Evolutionary conservation across 768 basidiomycete species (phyloP), one percentile per base, ranked within the genome.

Genomic region (Neoboletus brunneissimus): DNA sequence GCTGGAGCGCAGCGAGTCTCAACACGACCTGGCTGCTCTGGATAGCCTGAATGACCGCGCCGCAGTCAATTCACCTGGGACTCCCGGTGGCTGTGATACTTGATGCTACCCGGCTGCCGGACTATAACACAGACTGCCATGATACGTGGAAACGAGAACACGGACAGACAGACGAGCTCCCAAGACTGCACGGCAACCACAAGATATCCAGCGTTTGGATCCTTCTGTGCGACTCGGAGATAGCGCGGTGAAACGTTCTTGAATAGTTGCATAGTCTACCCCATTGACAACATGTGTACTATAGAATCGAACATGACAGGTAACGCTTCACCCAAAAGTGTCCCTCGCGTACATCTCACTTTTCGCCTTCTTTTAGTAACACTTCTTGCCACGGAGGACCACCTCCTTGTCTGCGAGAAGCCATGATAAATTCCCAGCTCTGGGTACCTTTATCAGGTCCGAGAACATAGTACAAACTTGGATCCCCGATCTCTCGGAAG

Each of bases 351-450:
- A 25, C 15, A 23, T n/a, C 25, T 18, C 44, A 45, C 10, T 23
- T 43, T 15, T 16, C 44, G 2, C 27, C 27, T 27, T 10, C 3
- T 37, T 35, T 11, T 67, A 96, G 95, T 98, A 47, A 90, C 95
- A 79, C 78, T 96, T 35, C 94, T 96, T 71, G 87, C 93, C 2
- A 89, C 95, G 80, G 88, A 86, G 69, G 90, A 92, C 62, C 94
- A 97, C 94, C 2, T 88, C 37, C 6, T n/a, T n/a, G 37, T 38
- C 37, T n/a, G 37, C 94, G n/a, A 96, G 95, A 77, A 96, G 94
- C 85, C 91, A 92, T 71, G 95, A 31, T 2, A 12, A 31, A 31
- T 12, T 1, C 32, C 32, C 13, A 34, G 32, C 4, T 32, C 31
- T 4, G 31, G 12, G 12, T 32, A 31, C 31, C 31, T 31, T 31